These are phyloP conservation scores for Pascua guehoae DNA, from an alignment of 1,284 basidiomycete genomes.

Conservation along the genomic window DNA sequence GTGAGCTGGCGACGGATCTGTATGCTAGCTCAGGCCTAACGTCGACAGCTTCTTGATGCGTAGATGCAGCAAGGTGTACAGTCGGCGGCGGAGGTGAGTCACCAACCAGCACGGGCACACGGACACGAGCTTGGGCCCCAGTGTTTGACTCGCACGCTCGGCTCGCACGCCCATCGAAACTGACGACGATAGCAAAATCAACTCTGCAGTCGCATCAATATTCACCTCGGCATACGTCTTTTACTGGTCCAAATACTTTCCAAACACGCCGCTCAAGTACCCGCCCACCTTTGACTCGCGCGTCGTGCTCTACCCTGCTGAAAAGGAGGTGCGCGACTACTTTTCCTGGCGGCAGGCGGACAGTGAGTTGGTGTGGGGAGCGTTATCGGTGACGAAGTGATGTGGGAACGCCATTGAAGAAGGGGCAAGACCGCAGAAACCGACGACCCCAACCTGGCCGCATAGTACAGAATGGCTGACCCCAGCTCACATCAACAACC, in stretches of 20 bases:
- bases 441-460: background rate
- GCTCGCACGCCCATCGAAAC: background rate
- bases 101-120: background rate
- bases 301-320: constrained; percentile 76
- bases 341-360: constrained; percentile 95
- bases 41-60: constrained; percentile 74
- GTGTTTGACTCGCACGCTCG: no score
- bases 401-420: background rate
- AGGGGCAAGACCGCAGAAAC: no score
- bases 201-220: constrained; percentile 79
- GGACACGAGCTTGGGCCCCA: no score
- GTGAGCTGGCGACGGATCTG: no score
- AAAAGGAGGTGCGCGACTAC: constrained; percentile 77
- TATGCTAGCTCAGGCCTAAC: constrained; percentile 3
- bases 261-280: constrained; percentile 62
- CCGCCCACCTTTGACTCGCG: constrained; percentile 91
- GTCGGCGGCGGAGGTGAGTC: constrained; percentile 64
- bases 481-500: constrained; percentile 92
- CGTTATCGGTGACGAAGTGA: background rate
- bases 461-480: background rate
- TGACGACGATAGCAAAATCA: constrained; percentile 65
- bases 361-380: constrained; percentile 58
- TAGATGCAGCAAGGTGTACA: constrained; percentile 71
- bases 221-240: constrained; percentile 93
- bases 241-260: constrained; percentile 77